A percentile compares a stretch with the other conserved stretches of the same genome.
phyloP scores from a whole-genome alignment of 345 rosid genomes.

The Xanthoceras sorbifolium region DNA sequence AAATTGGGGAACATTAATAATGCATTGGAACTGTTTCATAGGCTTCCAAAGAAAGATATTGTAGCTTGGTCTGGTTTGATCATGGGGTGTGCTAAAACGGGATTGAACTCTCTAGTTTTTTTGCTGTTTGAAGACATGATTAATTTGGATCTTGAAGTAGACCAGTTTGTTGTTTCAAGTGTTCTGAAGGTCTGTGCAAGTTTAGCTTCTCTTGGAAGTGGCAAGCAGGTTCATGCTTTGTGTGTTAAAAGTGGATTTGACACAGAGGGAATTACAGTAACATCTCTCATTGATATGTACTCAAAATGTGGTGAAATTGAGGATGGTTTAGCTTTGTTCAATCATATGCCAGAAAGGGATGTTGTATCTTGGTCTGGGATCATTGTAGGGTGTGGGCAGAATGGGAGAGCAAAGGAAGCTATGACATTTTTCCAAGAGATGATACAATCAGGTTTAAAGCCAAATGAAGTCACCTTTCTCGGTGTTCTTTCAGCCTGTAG shows the following conservation, averaged over 20 bases:
- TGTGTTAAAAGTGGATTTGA: slow-evolving; percentile 59
- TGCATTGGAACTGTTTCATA: slow-evolving; percentile 42
- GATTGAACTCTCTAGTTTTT: slow-evolving; percentile 42
- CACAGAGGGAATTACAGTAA: slow-evolving; percentile 45
- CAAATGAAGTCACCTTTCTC: slow-evolving; percentile 69
- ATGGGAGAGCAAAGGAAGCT: slow-evolving; percentile 64
- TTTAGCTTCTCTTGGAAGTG: slow-evolving; percentile 53
- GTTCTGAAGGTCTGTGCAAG: slow-evolving; percentile 63
- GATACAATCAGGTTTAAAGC: slow-evolving; percentile 50
- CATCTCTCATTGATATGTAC: slow-evolving; percentile 62
- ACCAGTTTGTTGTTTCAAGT: slow-evolving; percentile 55
- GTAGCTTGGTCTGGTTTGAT: slow-evolving; percentile 68
- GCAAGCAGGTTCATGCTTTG: slow-evolving; percentile 63
- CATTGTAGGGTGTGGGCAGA: slow-evolving; percentile 73
- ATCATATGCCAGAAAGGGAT: slow-evolving; percentile 44
- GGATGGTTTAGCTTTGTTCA: slow-evolving; percentile 48
- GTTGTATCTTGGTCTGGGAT: slow-evolving; percentile 72
- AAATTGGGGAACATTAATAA: slow-evolving; percentile 44
- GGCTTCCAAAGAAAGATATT: slow-evolving; percentile 58
- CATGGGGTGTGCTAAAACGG: slow-evolving; percentile 52
- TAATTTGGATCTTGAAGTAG: slow-evolving; percentile 37
- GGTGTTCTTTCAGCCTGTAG: slow-evolving; percentile 75
- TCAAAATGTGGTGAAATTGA: slow-evolving; percentile 73
- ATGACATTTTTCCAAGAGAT: slow-evolving; percentile 50
- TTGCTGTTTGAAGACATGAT: slow-evolving; percentile 53